A percentile compares a stretch with the other conserved stretches of the same genome.
phyloP scores from a whole-genome alignment of 108 stramenopile genomes.

The Stephanodiscus triporus region DNA sequence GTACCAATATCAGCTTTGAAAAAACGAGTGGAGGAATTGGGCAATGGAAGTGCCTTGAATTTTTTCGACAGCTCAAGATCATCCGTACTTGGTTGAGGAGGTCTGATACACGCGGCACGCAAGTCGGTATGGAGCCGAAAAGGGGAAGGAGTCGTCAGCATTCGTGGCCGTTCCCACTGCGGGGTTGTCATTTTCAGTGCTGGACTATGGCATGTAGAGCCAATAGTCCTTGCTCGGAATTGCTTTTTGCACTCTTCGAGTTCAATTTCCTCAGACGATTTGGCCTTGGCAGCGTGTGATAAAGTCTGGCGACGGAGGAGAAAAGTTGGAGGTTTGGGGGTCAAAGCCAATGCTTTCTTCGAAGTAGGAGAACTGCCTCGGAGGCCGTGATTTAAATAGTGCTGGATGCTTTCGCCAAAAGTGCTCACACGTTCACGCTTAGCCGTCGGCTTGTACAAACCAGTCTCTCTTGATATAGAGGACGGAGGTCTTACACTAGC shows the following conservation, averaged over 20 bases:
- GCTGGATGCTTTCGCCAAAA: slow-evolving; percentile 30
- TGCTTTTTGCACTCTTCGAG: slow-evolving; percentile 38
- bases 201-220: not conserved
- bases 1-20: not conserved
- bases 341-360: slow-evolving; percentile 4
- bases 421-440: slow-evolving; percentile 25
- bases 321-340: slow-evolving; percentile 19
- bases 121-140: slow-evolving; percentile 13
- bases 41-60: slow-evolving; percentile 20
- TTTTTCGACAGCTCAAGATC: slow-evolving; percentile 21
- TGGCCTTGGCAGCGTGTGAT: not conserved
- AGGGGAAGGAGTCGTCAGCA: slow-evolving; percentile 21
- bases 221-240: slow-evolving; percentile 22
- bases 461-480: not conserved
- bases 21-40: slow-evolving; percentile 9
- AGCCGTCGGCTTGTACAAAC: slow-evolving; percentile 20
- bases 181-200: slow-evolving; percentile 1
- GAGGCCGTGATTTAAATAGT: slow-evolving; percentile 24
- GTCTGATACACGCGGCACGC: slow-evolving; percentile 7
- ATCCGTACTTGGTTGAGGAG: slow-evolving; percentile 5
- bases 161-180: not conserved
- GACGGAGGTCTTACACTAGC: slow-evolving; percentile 11
- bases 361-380: not conserved
- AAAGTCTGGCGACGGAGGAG: slow-evolving; percentile 8
- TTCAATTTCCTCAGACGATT: slow-evolving; percentile 32